phyloP scores from a whole-genome alignment of 192 early-diverging fungal genomes.

The Coemansia erecta region DNA sequence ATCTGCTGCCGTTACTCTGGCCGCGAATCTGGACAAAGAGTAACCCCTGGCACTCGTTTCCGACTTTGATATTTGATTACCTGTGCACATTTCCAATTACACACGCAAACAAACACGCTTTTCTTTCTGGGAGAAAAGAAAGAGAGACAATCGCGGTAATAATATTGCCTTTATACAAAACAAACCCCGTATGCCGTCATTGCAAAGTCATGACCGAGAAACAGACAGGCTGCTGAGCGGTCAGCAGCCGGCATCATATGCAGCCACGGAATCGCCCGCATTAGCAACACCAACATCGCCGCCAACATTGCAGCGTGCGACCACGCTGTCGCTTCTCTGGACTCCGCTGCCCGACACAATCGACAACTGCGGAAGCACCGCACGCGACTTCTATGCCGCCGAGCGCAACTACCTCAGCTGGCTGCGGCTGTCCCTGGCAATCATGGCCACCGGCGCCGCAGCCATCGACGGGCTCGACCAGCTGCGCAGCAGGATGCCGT shows the following conservation, averaged over 20 bases:
- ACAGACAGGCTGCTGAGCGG: background rate
- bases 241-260: background rate
- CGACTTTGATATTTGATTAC: background rate
- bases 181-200: too few relatives aligned
- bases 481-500: background rate
- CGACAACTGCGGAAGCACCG: slow-evolving; percentile 32
- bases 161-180: too few relatives aligned
- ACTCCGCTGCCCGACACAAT: slow-evolving; percentile 8
- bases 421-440: slow-evolving; percentile 25
- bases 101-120: too few relatives aligned
- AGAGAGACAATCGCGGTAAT: too few relatives aligned
- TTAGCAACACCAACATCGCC: background rate
- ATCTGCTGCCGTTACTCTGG: background rate
- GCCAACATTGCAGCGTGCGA: background rate
- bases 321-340: background rate
- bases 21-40: too few relatives aligned
- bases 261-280: background rate
- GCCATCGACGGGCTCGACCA: slow-evolving; percentile 12
- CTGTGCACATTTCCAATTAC: too few relatives aligned
- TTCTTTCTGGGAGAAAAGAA: too few relatives aligned
- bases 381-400: slow-evolving; percentile 44
- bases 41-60: background rate
- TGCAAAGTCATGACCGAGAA: background rate
- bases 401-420: slow-evolving; percentile 51
- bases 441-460: slow-evolving; percentile 36